Evolutionary conservation across 495 filamentous ascomycete species (phyloP).

Genomic region (Aspergillus cristatus): DNA sequence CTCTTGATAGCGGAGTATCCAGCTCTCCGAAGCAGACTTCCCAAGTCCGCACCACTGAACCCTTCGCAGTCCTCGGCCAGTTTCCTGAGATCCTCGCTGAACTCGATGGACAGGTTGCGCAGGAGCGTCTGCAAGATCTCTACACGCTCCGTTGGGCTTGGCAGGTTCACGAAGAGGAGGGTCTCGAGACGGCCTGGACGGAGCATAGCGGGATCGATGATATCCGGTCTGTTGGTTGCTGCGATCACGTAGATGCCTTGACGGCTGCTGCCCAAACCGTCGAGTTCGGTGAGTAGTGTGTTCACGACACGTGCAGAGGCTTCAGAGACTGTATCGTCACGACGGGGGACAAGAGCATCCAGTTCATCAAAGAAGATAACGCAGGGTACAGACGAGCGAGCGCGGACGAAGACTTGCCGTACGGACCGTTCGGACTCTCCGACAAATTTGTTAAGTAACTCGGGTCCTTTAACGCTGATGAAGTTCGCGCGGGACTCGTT

Average conservation of each 20-base stretch:
- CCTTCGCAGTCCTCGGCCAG: constrained; percentile 71
- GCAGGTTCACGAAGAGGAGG: constrained; percentile 82
- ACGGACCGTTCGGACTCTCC: constrained; percentile 92
- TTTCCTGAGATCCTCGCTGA: constrained; percentile 31
- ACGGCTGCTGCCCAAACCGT: constrained; percentile 68
- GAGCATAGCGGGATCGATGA: constrained; percentile 93
- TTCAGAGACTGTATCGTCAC: constrained; percentile 74
- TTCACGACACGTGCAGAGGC: constrained; percentile 87
- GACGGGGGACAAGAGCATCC: constrained; percentile 79
- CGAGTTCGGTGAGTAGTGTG: constrained; percentile 91
- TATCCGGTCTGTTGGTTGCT: constrained; percentile 90
- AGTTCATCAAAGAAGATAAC: constrained; percentile 98
- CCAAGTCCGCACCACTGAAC: constrained; percentile 86
- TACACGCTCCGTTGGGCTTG: constrained; percentile 65
- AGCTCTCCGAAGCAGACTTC: constrained; percentile 65
- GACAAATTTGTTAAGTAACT: constrained; percentile 90
- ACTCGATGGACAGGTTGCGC: constrained; percentile 50
- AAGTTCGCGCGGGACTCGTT: constrained; percentile 95
- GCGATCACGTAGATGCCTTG: constrained; percentile 90
- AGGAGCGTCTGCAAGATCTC: constrained; percentile 77
- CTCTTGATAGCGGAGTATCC: constrained; percentile 67
- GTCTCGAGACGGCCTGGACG: constrained; percentile 86
- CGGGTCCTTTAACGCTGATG: constrained; percentile 94
- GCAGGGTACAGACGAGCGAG: constrained; percentile 77
- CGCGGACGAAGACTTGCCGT: constrained; percentile 83